Evolutionary conservation across 345 rosid species (phyloP).

Genomic region (Firmiana major): DNA sequence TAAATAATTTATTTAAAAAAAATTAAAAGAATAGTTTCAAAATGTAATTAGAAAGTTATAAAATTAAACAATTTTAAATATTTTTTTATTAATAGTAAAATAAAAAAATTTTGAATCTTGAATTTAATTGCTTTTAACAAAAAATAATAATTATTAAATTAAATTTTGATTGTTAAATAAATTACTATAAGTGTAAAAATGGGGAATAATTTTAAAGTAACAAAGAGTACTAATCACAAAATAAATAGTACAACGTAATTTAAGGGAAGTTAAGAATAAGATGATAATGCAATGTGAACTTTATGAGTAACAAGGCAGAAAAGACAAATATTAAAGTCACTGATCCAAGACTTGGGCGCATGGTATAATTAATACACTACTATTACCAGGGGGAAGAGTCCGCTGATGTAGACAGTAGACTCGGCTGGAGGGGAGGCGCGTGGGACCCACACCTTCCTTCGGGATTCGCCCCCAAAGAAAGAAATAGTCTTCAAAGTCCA

Average conservation of each 20-base stretch:
- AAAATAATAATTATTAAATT: no score
- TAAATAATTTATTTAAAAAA: no score
- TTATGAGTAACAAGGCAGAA: background rate
- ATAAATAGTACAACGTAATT: background rate
- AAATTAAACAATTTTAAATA: no score
- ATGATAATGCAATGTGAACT: background rate
- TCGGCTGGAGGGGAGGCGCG: background rate
- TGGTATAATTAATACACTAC: background rate
- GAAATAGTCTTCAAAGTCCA: background rate
- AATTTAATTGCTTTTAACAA: no score
- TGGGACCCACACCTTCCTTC: slow-evolving; percentile 11
- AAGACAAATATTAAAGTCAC: slow-evolving; percentile 9
- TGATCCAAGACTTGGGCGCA: background rate
- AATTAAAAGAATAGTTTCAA: no score
- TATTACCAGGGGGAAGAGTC: background rate
- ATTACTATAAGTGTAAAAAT: background rate
- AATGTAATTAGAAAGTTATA: no score
- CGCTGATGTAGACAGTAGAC: slow-evolving; percentile 1
- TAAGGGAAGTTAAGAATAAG: background rate
- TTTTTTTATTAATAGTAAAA: no score
- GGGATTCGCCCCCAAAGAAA: slow-evolving; percentile 21
- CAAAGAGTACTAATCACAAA: background rate
- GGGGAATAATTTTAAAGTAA: background rate
- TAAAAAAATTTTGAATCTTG: no score
- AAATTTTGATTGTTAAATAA: no score